A percentile compares a stretch with the other conserved stretches of the same genome.
Evolutionary conservation across 169 alveolate genomes (phyloP).

Genomic region (Plasmodium gallinaceum): DNA sequence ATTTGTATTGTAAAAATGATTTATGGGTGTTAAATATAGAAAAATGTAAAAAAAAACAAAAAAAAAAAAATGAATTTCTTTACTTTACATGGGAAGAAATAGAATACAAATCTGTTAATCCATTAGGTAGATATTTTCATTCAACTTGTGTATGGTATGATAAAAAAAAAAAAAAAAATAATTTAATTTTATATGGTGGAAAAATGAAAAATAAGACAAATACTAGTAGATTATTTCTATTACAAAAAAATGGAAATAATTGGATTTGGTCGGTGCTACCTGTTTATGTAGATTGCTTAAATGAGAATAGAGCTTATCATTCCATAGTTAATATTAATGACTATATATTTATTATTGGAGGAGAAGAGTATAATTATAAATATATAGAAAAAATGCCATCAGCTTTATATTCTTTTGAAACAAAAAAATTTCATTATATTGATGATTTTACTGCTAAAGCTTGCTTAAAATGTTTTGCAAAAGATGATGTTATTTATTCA

Average conservation of each 20-base stretch:
- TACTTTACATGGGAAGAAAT: slow-evolving; percentile 46
- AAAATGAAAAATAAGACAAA: slow-evolving; percentile 50
- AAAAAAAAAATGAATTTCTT: slow-evolving; percentile 9
- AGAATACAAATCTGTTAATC: slow-evolving; percentile 29
- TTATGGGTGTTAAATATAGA: slow-evolving; percentile 68
- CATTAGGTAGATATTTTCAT: slow-evolving; percentile 69
- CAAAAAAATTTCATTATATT: slow-evolving; percentile 62
- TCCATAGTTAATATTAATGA: slow-evolving; percentile 19
- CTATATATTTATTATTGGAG: slow-evolving; percentile 73
- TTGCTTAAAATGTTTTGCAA: slow-evolving; percentile 68
- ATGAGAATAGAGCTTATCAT: slow-evolving; percentile 74
- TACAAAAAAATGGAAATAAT: slow-evolving; percentile 28
- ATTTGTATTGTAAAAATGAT: slow-evolving; percentile 46
- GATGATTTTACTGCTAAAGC: slow-evolving; percentile 58
- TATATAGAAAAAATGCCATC: slow-evolving; percentile 77
- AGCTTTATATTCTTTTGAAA: slow-evolving; percentile 73
- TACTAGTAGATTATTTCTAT: slow-evolving; percentile 30
- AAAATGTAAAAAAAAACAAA: slow-evolving; percentile 29
- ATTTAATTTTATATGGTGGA: slow-evolving; percentile 73
- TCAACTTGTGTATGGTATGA: slow-evolving; percentile 74
- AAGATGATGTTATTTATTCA: slow-evolving; percentile 48
- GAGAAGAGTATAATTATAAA: slow-evolving; percentile 69
- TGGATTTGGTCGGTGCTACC: slow-evolving; percentile 71
- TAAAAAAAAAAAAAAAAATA: slow-evolving; percentile 37
- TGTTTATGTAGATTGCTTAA: slow-evolving; percentile 31